Base-by-base conservation (phyloP, 148 eudicot species). In the Talinum fruticosum region DNA sequence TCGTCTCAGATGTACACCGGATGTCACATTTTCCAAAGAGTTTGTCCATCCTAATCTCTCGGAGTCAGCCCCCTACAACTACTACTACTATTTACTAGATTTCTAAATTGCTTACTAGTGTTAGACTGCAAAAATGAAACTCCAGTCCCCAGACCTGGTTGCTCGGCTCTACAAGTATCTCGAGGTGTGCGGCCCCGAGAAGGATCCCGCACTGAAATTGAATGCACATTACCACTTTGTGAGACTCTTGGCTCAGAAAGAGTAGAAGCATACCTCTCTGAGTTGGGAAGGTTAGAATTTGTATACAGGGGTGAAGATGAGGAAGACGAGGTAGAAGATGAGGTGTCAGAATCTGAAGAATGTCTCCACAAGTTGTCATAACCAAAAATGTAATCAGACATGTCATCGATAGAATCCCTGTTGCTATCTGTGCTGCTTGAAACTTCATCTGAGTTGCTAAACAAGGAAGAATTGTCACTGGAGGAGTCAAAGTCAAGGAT, bases 391-490 rank as follows among this genome's bases (percentile, higher is more conserved):
- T 72, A 77, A 68, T 86, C 90, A 4, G 84, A 80, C 33, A 78
- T 47, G 53, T 88, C 90, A 66, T 87, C 93, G 18, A 84, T 73
- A 44, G 90, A 85, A 37, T 88, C 93, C 71, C 87, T 76, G 74
- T 67, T 86, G 82, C 88, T 87, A 78, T 86, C 90, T 4, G 88
- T 86, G 51, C 85, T 84, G 36, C 79, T 79, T 29, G 90, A 83
- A 45, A 76, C 75, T 77, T 70, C 93, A 76, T 89, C 93, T 1
- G 93, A 87, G 77, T 86, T 79, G 69, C 89, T 83, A 30, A 89
- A 88, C 16, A 81, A 21, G 64, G 93, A 89, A 66, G 85, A 82
- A 73, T 64, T 89, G 69, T 94, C 98, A 70, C 97, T 92, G 12
- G 83, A 87, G 10, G 86, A 79, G 69, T 87, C 94, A 7, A 82